A percentile compares a stretch with the other conserved stretches of the same genome.
These are phyloP conservation scores for Pseudonitzschia multistriata DNA, from an alignment of 108 stramenopile genomes.

Conservation along the genomic window DNA sequence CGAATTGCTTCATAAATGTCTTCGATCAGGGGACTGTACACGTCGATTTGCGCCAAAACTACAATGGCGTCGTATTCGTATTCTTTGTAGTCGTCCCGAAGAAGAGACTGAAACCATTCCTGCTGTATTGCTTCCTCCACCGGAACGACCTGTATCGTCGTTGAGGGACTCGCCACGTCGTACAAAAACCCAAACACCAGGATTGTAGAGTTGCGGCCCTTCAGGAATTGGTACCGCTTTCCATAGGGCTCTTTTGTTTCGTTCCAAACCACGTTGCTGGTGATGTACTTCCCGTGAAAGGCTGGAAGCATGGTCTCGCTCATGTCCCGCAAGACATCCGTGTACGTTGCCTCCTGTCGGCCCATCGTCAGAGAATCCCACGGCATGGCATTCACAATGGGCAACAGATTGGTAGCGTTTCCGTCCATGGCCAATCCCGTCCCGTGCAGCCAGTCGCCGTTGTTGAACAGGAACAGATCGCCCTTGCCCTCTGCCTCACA, in stretches of 20 bases:
- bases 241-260: constrained; percentile 43
- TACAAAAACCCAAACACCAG: constrained; percentile 82
- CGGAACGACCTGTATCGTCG: constrained; percentile 41
- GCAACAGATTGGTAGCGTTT: constrained; percentile 41
- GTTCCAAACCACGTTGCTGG: constrained; percentile 18
- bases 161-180: constrained; percentile 42
- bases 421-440: constrained; percentile 51
- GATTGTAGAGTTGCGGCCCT: constrained; percentile 51
- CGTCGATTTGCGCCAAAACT: constrained; percentile 79
- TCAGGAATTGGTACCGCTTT: constrained; percentile 46
- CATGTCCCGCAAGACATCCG: constrained; percentile 32
- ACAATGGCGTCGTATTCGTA: constrained; percentile 64
- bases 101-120: constrained; percentile 58
- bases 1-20: constrained; percentile 50
- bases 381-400: constrained; percentile 69
- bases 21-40: constrained; percentile 49
- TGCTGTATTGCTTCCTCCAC: constrained; percentile 49
- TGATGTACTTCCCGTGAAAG: constrained; percentile 10
- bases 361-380: constrained; percentile 74
- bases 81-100: background rate
- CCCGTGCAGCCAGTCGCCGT: constrained; percentile 49
- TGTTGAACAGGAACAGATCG: constrained; percentile 57
- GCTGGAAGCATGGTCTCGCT: background rate
- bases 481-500: constrained; percentile 10
- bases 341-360: constrained; percentile 66